Evolutionary conservation across 2,329 filamentous ascomycete species (phyloP).

Genomic region (Beauveria medogensis): DNA sequence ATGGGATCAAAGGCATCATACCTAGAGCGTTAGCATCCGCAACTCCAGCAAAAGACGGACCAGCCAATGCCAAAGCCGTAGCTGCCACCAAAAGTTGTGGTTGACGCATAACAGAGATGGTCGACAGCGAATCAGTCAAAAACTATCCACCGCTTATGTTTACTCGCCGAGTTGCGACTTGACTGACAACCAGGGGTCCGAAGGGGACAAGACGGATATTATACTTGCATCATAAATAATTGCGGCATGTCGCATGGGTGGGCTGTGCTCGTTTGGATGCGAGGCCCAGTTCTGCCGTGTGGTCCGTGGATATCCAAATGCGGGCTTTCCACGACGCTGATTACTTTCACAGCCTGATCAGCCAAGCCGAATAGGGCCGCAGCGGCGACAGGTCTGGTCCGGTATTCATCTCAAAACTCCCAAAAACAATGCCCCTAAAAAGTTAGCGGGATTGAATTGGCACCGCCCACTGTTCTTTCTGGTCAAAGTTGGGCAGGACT

Average conservation of each 20-base stretch:
- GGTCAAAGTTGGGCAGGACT: neutral
- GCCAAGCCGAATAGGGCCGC: constrained; percentile 1
- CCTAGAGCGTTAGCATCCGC: neutral
- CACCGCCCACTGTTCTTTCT: neutral
- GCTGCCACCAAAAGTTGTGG: constrained; percentile 4
- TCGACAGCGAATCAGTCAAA: neutral
- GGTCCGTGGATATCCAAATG: neutral
- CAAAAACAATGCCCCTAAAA: neutral
- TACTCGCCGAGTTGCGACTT: neutral
- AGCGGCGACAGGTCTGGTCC: neutral
- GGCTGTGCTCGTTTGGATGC: constrained; percentile 3
- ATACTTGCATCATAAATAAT: neutral
- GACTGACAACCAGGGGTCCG: neutral
- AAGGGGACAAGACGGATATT: constrained; percentile 5
- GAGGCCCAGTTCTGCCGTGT: neutral
- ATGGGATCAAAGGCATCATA: neutral
- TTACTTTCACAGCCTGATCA: neutral
- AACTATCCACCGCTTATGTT: neutral
- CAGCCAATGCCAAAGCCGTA: neutral
- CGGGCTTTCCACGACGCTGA: constrained; percentile 1
- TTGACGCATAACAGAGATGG: constrained; percentile 1
- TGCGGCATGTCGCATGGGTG: neutral
- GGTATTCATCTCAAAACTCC: neutral
- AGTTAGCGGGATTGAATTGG: neutral
- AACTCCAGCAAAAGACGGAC: neutral